Evolutionary conservation across 1,139 yeast genomes (phyloP), one percentile per base, ranked within the genome.

Genomic region (Geotrichum fermentans): DNA sequence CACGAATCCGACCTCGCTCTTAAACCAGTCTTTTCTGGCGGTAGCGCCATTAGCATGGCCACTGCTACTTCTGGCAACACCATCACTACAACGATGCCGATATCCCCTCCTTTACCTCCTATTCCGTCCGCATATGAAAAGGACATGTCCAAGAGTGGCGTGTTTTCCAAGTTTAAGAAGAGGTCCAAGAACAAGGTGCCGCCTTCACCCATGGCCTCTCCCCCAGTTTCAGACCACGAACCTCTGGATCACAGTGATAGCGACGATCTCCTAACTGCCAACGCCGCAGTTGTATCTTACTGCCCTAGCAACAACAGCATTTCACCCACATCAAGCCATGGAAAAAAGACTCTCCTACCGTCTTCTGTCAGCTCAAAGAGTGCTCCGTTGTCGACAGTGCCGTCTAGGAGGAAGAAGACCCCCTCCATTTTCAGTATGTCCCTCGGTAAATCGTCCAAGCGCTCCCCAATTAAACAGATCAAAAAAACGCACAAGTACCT

Each of bases 401-500:
- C 26, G 8, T 3, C 38, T 2, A 16, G 18, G 2, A 40, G 30
- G 11, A 28, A 40, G 16, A 40, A 18, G 26, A 20, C 36, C n/a
- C 28, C 35, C 3, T 43, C 40, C 5, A 5, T 35, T 3, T 28
- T 43, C 3, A 35, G 24, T n/a, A 4, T 43, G 8, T 34, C 24
- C 14, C 16, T 28, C 18, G 28, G 42, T 24, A n/a, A 34, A 16
- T 10, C 3, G 26, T 30, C 34, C n/a, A n/a, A n/a, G 24, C 24
- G 14, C 16, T 17, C 29, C 4, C 43, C 43, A 3, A 40, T 40
- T 24, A 24, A 21, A 7, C 43, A 16, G 24, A 40, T 40, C 16
- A 28, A 30, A 17, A 20, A n/a, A 17, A 14, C 34, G 17, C 43
- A 40, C 33, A 43, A 43, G 14, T 43, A 43, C 33, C 28, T 43